Evolutionary conservation across 768 basidiomycete species (phyloP).

Genomic region (Multifurca ochricompacta): DNA sequence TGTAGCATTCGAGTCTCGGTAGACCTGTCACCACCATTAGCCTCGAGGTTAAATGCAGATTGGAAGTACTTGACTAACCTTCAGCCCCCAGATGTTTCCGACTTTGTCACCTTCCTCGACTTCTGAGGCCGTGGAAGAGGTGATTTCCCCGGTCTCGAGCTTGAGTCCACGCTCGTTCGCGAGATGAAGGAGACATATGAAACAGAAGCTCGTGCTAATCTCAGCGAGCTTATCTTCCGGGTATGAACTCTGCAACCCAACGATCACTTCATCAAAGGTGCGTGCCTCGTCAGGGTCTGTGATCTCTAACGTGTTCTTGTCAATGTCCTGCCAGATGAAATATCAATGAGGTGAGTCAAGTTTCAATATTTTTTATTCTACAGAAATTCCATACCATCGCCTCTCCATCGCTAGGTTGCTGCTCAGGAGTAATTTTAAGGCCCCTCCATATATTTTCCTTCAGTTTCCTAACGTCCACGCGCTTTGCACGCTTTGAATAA

Average conservation of each 20-base stretch:
- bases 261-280: slow-evolving; percentile 74
- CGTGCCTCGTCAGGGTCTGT: slow-evolving; percentile 63
- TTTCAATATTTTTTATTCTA: background rate
- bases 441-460: slow-evolving; percentile 99
- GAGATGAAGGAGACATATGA: slow-evolving; percentile 93
- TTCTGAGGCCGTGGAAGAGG: slow-evolving; percentile 31
- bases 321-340: slow-evolving; percentile 43
- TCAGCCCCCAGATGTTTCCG: slow-evolving; percentile 69
- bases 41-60: background rate
- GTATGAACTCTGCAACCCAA: slow-evolving; percentile 72
- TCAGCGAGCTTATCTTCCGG: slow-evolving; percentile 94
- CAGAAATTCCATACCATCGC: slow-evolving; percentile 40
- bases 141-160: slow-evolving; percentile 46
- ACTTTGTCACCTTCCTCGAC: slow-evolving; percentile 38
- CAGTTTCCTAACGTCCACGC: slow-evolving; percentile 91
- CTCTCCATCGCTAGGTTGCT: slow-evolving; percentile 35
- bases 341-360: background rate
- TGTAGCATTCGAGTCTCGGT: slow-evolving; percentile 34
- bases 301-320: slow-evolving; percentile 32
- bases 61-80: slow-evolving; percentile 36
- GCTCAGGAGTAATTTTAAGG: slow-evolving; percentile 57
- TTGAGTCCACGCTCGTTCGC: slow-evolving; percentile 95
- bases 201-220: slow-evolving; percentile 98
- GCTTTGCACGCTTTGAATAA: slow-evolving; percentile 91
- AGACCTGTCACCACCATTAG: slow-evolving; percentile 31